These are phyloP conservation scores for Neonectria magnoliae DNA, from an alignment of 2,329 filamentous ascomycete genomes.

Conservation along the genomic window DNA sequence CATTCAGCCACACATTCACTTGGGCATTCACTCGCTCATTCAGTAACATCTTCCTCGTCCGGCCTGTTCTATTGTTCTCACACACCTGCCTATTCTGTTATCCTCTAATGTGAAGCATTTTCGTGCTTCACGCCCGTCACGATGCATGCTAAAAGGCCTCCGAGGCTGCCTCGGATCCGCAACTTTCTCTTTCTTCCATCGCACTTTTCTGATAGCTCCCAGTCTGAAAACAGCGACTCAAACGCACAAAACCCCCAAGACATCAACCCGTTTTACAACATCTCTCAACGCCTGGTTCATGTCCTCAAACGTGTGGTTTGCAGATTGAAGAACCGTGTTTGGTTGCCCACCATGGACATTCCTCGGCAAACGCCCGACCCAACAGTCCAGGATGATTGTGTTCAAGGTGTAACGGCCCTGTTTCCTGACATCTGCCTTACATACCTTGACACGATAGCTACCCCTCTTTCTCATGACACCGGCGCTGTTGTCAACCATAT, in stretches of 20 bases:
- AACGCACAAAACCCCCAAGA: not conserved
- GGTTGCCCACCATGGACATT: conserved; percentile 21
- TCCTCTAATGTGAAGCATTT: not conserved
- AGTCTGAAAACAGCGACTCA: not conserved
- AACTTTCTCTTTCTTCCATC: not conserved
- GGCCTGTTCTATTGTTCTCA: not conserved
- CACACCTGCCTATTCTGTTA: not conserved
- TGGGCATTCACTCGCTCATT: not conserved
- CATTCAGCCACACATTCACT: not conserved
- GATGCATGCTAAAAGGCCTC: not conserved
- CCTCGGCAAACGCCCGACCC: not conserved
- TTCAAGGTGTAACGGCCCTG: conserved; percentile 37
- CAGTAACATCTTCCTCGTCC: not conserved
- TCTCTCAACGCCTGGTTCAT: not conserved
- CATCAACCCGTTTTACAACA: not conserved
- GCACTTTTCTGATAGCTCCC: conserved; percentile 22
- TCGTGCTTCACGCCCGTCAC: not conserved
- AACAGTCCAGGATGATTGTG: conserved; percentile 23
- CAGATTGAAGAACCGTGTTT: not conserved
- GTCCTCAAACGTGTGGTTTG: not conserved
- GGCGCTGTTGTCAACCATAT: conserved; percentile 50
- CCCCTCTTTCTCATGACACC: conserved; percentile 42
- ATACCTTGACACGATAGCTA: conserved; percentile 46
- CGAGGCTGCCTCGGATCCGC: not conserved
- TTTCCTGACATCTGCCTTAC: conserved; percentile 59